Percentiles rank a stretch among this genome's conserved stretches.
Conservation (phyloP, 495 filamentous ascomycete genomes). For the Neurospora intermedia region DNA sequence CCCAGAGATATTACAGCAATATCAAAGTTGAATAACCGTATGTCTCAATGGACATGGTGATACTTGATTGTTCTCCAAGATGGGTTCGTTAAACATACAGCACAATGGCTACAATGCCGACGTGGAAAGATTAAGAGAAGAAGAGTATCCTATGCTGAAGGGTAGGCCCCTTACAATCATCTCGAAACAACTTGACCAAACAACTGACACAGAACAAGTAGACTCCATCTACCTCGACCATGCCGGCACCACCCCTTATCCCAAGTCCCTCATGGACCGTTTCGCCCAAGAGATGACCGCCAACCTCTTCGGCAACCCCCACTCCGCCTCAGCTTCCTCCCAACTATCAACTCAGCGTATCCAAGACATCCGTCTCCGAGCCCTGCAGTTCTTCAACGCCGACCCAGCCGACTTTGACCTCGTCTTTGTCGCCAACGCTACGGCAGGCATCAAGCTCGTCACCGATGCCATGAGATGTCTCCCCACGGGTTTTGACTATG, state of each 20-base stretch:
- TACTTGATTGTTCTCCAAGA: not conserved
- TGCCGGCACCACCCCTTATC: slow-evolving; percentile 75
- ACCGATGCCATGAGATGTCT: slow-evolving; percentile 58
- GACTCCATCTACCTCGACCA: slow-evolving; percentile 82
- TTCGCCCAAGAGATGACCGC: slow-evolving; percentile 67
- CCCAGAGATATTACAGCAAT: not conserved
- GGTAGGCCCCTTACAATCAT: slow-evolving; percentile 36
- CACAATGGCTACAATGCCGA: slow-evolving; percentile 45
- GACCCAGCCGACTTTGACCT: slow-evolving; percentile 76
- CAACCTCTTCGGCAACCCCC: slow-evolving; percentile 82
- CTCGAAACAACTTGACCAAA: not conserved
- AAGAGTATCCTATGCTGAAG: slow-evolving; percentile 78
- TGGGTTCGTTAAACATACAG: not conserved
- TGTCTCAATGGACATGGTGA: not conserved
- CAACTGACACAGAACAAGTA: slow-evolving; percentile 22
- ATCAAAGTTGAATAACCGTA: not conserved
- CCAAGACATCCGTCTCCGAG: slow-evolving; percentile 62
- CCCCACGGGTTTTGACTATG: slow-evolving; percentile 63
- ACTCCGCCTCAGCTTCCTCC: slow-evolving; percentile 75
- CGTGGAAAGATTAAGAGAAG: slow-evolving; percentile 56
- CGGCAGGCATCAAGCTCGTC: slow-evolving; percentile 81
- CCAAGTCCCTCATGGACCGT: slow-evolving; percentile 69
- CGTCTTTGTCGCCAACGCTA: slow-evolving; percentile 87
- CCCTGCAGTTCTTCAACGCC: slow-evolving; percentile 74
- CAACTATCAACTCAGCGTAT: slow-evolving; percentile 62